A percentile compares a stretch with the other conserved stretches of the same genome.
Conservation (phyloP, 2,329 filamentous ascomycete genomes). For the Aspergillus vadensis region DNA sequence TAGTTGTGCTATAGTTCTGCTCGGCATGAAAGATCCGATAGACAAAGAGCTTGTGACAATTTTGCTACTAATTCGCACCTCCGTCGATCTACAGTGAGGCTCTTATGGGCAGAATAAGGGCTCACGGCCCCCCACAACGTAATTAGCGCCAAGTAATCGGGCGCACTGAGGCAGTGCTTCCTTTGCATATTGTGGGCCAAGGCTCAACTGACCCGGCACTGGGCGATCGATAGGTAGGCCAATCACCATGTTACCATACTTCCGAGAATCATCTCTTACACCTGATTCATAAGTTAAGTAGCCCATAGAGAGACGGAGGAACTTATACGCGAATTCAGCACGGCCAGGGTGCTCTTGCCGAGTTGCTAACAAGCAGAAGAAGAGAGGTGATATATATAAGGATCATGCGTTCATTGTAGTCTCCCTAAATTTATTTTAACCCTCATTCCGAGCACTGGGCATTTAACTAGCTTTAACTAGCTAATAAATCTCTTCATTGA, state of each 20-base stretch:
- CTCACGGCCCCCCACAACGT: neutral
- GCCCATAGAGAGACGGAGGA: neutral
- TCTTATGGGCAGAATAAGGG: neutral
- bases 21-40: no score
- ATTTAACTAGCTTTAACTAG: no score
- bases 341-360: no score
- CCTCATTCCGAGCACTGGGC: no score
- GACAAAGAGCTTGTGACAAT: neutral
- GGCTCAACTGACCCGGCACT: neutral
- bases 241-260: neutral
- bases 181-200: slow-evolving; percentile 2
- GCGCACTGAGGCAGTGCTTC: slow-evolving; percentile 21
- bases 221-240: neutral
- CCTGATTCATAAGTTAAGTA: neutral
- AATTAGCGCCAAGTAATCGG: slow-evolving; percentile 8
- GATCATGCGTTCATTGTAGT: no score
- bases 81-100: neutral
- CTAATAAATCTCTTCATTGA: no score
- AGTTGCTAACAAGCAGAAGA: no score
- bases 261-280: neutral
- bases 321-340: no score
- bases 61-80: neutral
- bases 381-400: no score
- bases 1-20: neutral
- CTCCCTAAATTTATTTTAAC: no score